Percentiles rank a stretch among this genome's conserved stretches.
Evolutionary conservation across 2,329 filamentous ascomycete genomes (phyloP).

Genomic region (Fusarium sp.): DNA sequence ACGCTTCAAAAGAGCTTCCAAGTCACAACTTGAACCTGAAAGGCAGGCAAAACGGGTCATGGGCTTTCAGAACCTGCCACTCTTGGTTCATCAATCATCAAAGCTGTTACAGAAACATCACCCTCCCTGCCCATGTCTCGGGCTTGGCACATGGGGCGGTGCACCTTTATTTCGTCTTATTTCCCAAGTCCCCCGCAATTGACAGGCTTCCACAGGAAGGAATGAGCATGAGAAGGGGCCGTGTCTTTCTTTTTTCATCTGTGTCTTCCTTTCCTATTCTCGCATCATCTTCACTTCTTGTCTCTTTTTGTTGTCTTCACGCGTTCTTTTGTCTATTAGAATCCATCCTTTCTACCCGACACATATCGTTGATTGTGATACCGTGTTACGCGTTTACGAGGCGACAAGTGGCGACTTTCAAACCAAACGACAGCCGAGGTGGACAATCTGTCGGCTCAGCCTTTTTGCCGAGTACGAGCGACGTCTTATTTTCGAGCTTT

Average conservation of each 20-base stretch:
- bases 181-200: constrained; percentile 27
- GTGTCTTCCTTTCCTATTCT: constrained; percentile 1
- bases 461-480: constrained; percentile 13
- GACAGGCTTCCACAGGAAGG: constrained; percentile 12
- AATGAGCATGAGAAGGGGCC: constrained; percentile 23
- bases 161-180: constrained; percentile 26
- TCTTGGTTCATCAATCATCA: constrained; percentile 1
- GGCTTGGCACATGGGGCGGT: constrained; percentile 35
- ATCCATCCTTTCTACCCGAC: neutral
- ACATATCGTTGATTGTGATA: neutral
- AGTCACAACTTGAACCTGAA: too few relatives aligned
- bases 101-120: constrained; percentile 1
- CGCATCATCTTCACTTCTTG: constrained; percentile 3
- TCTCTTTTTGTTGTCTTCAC: neutral
- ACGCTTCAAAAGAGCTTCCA: too few relatives aligned
- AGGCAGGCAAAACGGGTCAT: neutral
- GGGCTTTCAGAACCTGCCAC: too few relatives aligned
- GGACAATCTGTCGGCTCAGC: neutral
- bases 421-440: neutral
- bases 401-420: neutral
- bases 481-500: neutral
- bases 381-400: neutral
- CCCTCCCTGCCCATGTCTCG: constrained; percentile 26
- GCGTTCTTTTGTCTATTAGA: neutral
- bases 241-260: constrained; percentile 18